Evolutionary conservation across 2,329 filamentous ascomycete genomes (phyloP).

Genomic region (Epichloe aotearoae): DNA sequence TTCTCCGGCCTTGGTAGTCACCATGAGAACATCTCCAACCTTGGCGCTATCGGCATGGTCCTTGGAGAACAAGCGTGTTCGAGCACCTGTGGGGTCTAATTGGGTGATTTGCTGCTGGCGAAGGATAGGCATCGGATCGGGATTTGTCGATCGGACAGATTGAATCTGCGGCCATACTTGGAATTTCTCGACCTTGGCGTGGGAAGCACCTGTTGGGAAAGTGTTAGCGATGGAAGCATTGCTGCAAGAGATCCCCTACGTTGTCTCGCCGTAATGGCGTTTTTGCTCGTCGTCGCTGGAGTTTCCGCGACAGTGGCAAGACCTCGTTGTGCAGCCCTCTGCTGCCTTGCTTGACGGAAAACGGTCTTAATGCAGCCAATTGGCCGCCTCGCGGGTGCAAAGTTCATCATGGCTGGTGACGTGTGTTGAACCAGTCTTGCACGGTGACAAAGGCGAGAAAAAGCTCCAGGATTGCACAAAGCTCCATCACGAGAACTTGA

Average conservation of each 20-base stretch:
- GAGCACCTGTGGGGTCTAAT: slow-evolving; percentile 76
- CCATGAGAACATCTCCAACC: slow-evolving; percentile 81
- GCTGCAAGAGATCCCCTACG: slow-evolving; percentile 16
- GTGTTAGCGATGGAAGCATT: slow-evolving; percentile 7
- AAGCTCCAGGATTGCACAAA: background rate
- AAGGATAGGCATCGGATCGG: slow-evolving; percentile 56
- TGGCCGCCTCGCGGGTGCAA: slow-evolving; percentile 49
- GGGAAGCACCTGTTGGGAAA: slow-evolving; percentile 18
- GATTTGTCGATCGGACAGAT: slow-evolving; percentile 40
- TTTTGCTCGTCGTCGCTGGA: slow-evolving; percentile 10
- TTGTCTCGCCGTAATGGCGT: slow-evolving; percentile 20
- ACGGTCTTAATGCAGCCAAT: slow-evolving; percentile 56
- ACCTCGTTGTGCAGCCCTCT: slow-evolving; percentile 29
- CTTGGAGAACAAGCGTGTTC: slow-evolving; percentile 67
- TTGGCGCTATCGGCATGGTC: slow-evolving; percentile 66
- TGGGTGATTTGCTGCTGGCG: slow-evolving; percentile 53
- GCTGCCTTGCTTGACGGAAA: slow-evolving; percentile 44
- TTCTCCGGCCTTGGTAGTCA: slow-evolving; percentile 67
- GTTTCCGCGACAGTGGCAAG: slow-evolving; percentile 28
- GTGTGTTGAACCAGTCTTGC: slow-evolving; percentile 6
- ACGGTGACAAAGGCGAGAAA: background rate
- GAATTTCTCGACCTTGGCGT: slow-evolving; percentile 27
- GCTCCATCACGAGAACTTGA: background rate
- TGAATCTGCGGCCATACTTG: slow-evolving; percentile 42
- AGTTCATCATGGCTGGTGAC: slow-evolving; percentile 39